A percentile compares a stretch with the other conserved stretches of the same genome.
Evolutionary conservation across 345 rosid species (phyloP).

Genomic region (Eucalyptus microcorys): DNA sequence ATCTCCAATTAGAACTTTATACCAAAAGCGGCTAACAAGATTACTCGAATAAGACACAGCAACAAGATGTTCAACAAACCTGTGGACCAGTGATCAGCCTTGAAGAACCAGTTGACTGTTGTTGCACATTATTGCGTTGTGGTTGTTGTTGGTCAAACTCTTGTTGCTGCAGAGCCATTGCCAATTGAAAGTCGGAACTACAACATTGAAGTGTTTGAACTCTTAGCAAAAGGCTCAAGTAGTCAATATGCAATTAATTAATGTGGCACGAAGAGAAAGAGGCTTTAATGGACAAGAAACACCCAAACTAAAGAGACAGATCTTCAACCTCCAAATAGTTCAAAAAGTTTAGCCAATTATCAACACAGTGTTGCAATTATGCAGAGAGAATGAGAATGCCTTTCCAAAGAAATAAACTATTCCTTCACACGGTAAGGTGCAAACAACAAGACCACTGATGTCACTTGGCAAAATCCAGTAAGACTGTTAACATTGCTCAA

Average conservation of each 20-base stretch:
- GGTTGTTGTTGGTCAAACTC: constrained; percentile 87
- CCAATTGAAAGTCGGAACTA: constrained; percentile 93
- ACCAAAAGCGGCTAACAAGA: neutral
- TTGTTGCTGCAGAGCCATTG: constrained; percentile 95
- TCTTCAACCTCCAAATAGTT: neutral
- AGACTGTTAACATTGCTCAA: neutral
- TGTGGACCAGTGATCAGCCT: constrained; percentile 80
- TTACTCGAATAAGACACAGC: neutral
- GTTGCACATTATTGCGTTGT: constrained; percentile 43
- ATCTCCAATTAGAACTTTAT: neutral
- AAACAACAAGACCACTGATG: neutral
- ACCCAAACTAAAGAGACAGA: neutral
- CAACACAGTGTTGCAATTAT: neutral
- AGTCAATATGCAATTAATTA: neutral
- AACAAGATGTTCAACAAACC: constrained; percentile 21
- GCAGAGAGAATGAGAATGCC: neutral
- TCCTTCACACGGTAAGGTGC: neutral
- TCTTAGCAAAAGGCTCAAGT: neutral
- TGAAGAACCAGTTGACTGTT: constrained; percentile 38
- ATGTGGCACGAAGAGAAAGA: neutral
- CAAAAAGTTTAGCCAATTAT: neutral
- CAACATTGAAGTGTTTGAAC: neutral
- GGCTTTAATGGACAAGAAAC: neutral
- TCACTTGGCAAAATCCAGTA: neutral
- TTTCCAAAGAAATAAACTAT: neutral